These are phyloP conservation scores for Sporothrix variecibatus DNA, from an alignment of 2,329 filamentous ascomycete genomes.

Conservation along the genomic window DNA sequence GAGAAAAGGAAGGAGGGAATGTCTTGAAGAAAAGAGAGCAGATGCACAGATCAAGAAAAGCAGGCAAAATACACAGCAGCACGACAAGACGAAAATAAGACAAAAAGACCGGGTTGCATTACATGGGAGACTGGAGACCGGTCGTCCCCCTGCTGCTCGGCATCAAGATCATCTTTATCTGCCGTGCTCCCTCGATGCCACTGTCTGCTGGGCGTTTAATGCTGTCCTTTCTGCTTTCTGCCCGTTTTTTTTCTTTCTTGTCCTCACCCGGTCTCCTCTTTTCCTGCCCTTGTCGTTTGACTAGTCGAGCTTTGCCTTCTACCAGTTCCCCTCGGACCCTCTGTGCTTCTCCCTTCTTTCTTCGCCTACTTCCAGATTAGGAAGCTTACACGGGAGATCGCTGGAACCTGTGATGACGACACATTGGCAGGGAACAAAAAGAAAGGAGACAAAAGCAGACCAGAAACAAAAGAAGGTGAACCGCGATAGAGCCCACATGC, in stretches of 20 bases:
- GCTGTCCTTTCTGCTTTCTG: not conserved
- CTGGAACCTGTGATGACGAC: not conserved
- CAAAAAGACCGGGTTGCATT: not conserved
- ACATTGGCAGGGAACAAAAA: conserved; percentile 1
- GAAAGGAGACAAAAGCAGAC: not conserved
- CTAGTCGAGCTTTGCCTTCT: not conserved
- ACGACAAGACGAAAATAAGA: not conserved
- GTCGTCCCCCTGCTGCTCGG: not conserved
- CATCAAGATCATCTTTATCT: conserved; percentile 17
- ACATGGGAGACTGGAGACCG: conserved; percentile 11
- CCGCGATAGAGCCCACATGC: conserved; percentile 5
- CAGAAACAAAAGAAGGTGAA: not conserved
- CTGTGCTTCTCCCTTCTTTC: not conserved
- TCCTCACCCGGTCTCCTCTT: not conserved
- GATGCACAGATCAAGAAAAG: not conserved
- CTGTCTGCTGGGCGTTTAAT: not conserved
- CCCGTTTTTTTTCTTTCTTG: not conserved
- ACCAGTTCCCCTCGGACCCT: not conserved
- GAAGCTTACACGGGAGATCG: conserved; percentile 21
- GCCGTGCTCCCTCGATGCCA: conserved; percentile 20
- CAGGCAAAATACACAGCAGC: not conserved
- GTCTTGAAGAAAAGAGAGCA: not conserved
- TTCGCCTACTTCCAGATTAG: not conserved
- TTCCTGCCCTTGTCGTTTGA: not conserved
- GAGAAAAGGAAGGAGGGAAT: conserved; percentile 15